Evolutionary conservation across 2,329 filamentous ascomycete genomes (phyloP).

Genomic region (Trichoderma endophyticum): DNA sequence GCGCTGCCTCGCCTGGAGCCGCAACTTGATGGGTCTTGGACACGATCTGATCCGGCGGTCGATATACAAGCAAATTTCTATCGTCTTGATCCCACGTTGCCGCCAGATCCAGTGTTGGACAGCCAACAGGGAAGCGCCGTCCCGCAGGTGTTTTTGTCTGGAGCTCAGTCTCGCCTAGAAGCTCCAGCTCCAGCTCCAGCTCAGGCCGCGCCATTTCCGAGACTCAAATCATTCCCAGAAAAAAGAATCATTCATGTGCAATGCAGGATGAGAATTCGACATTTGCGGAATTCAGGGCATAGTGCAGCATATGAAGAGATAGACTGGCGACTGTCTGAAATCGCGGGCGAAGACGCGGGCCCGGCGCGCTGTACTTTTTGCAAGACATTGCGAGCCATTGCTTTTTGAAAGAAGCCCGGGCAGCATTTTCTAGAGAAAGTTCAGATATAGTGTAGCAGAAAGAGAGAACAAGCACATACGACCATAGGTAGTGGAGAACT

Average conservation of each 20-base stretch:
- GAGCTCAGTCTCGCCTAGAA: slow-evolving; percentile 57
- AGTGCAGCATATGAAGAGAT: background rate
- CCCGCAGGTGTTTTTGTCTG: slow-evolving; percentile 49
- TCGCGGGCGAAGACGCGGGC: background rate
- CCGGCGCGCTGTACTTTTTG: background rate
- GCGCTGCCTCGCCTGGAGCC: slow-evolving; percentile 38
- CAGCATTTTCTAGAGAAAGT: background rate
- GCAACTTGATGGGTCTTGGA: slow-evolving; percentile 49
- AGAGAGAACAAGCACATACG: background rate
- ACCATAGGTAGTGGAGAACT: slow-evolving; percentile 17
- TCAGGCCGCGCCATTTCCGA: slow-evolving; percentile 27
- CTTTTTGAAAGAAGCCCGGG: too few species aligned
- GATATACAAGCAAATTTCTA: slow-evolving; percentile 70
- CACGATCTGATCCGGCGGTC: slow-evolving; percentile 69
- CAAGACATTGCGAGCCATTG: background rate
- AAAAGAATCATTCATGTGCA: background rate
- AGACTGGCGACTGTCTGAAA: background rate
- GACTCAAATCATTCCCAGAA: background rate
- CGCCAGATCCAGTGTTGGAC: slow-evolving; percentile 81
- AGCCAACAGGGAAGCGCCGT: slow-evolving; percentile 63
- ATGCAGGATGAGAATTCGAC: too few species aligned
- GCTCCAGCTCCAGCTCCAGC: slow-evolving; percentile 35
- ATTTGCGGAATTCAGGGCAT: background rate
- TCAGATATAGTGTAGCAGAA: background rate
- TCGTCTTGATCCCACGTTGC: slow-evolving; percentile 65